Evolutionary conservation across 1,284 basidiomycete genomes (phyloP).

Genomic region (Psilocybe mexicana): DNA sequence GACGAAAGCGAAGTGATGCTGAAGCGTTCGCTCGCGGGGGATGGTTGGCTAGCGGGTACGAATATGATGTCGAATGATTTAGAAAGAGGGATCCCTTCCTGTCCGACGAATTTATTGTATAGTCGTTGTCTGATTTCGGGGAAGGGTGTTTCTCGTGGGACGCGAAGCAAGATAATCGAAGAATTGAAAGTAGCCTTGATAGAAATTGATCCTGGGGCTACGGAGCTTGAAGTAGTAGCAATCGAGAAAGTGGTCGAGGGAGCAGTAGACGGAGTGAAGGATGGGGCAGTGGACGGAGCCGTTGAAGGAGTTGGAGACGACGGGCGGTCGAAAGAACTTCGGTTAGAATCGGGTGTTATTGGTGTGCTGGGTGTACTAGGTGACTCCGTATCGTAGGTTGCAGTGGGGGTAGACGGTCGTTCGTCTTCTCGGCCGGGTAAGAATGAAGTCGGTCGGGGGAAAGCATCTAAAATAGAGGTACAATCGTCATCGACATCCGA

Average conservation of each 20-base stretch:
- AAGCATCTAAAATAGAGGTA: conserved; percentile 40
- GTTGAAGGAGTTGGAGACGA: conserved; percentile 30
- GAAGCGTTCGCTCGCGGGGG: conserved; percentile 3
- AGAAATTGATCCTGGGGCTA: conserved; percentile 39
- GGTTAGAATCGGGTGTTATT: conserved; percentile 8
- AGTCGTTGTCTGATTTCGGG: conserved; percentile 54
- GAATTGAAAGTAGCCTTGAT: conserved; percentile 66
- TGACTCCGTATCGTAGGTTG: conserved; percentile 13
- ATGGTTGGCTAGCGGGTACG: conserved; percentile 29
- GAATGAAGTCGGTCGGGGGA: conserved; percentile 36
- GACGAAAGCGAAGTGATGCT: conserved; percentile 14
- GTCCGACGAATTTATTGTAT: conserved; percentile 60
- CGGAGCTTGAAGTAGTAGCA: conserved; percentile 24
- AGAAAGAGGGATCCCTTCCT: conserved; percentile 55
- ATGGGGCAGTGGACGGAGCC: conserved; percentile 12
- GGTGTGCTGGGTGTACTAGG: conserved; percentile 17
- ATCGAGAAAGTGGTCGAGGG: conserved; percentile 25
- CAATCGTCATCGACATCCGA: conserved; percentile 44
- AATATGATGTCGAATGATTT: conserved; percentile 54
- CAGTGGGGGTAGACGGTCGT: conserved; percentile 31
- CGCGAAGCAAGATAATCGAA: conserved; percentile 60
- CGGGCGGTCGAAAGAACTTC: conserved; percentile 7
- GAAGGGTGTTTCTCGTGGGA: conserved; percentile 44
- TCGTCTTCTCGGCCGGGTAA: conserved; percentile 25
- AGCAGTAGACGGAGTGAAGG: conserved; percentile 22